Evolutionary conservation across 441 rosid species (phyloP).

Genomic region (Theobroma grandiflorum): DNA sequence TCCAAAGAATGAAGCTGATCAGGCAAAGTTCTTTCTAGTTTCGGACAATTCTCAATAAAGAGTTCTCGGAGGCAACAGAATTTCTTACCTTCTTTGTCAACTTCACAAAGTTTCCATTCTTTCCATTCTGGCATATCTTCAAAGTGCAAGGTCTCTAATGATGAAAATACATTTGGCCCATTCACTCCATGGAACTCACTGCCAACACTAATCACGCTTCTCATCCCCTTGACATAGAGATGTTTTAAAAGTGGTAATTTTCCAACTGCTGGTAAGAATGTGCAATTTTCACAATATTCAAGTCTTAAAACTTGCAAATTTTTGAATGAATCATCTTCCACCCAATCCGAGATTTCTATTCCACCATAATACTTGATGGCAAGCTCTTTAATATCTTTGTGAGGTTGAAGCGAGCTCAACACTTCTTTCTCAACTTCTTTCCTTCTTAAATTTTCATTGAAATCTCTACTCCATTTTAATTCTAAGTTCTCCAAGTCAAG

Average conservation of each 20-base stretch:
- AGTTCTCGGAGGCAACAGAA: background rate
- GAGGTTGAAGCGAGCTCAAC: constrained; percentile 17
- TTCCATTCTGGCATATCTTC: constrained; percentile 24
- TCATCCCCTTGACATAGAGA: too few species aligned
- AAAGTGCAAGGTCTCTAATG: constrained; percentile 19
- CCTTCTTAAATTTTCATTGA: background rate
- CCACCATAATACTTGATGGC: constrained; percentile 19
- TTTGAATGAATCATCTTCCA: constrained; percentile 21
- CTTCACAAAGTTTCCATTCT: background rate
- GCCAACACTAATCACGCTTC: too few species aligned
- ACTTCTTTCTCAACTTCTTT: background rate
- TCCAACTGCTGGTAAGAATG: constrained; percentile 11
- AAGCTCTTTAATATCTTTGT: constrained; percentile 10
- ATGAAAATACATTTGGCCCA: background rate
- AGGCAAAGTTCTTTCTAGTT: background rate
- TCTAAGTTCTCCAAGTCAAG: background rate
- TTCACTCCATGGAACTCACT: background rate
- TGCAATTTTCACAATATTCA: constrained; percentile 8
- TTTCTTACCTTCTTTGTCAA: background rate
- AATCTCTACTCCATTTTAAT: background rate
- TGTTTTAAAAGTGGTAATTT: too few species aligned
- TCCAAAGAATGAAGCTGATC: background rate
- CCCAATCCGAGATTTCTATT: constrained; percentile 14
- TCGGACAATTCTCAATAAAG: background rate
- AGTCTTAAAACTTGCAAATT: background rate